These are phyloP conservation scores for Daphne laureola DNA, from an alignment of 441 rosid species.

Conservation along the genomic window DNA sequence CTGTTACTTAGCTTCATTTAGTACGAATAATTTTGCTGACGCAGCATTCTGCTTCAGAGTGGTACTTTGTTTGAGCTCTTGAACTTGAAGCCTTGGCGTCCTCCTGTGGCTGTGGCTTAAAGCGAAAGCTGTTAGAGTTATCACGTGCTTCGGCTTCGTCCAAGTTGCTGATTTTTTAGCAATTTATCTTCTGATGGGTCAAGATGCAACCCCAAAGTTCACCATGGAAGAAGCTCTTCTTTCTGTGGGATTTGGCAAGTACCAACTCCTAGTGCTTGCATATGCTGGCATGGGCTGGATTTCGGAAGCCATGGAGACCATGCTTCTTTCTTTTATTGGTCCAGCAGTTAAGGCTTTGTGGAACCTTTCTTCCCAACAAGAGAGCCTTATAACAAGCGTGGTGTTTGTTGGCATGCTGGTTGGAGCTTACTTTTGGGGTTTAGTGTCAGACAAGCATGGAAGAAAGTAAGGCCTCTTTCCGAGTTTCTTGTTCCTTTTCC, in stretches of 20 bases:
- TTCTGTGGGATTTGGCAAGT: slow-evolving; percentile 72
- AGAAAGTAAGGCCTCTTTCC: slow-evolving; percentile 39
- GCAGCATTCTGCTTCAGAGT: too few species aligned
- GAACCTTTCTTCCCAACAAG: slow-evolving; percentile 60
- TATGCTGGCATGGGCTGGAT: slow-evolving; percentile 88
- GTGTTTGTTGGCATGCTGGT: slow-evolving; percentile 82
- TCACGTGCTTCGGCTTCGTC: too few species aligned
- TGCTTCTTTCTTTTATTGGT: slow-evolving; percentile 86
- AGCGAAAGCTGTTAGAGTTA: too few species aligned
- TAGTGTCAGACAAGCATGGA: slow-evolving; percentile 72
- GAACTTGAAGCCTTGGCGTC: too few species aligned
- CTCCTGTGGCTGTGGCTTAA: too few species aligned
- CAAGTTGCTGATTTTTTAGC: too few species aligned
- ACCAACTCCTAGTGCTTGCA: slow-evolving; percentile 53
- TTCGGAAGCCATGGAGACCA: slow-evolving; percentile 92
- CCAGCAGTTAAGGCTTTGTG: slow-evolving; percentile 66
- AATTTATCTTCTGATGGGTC: slow-evolving; percentile 23
- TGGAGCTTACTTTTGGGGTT: slow-evolving; percentile 83
- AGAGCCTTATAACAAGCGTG: slow-evolving; percentile 58
- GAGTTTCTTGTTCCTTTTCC: neutral
- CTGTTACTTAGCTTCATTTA: too few species aligned
- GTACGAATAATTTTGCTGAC: too few species aligned
- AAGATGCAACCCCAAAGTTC: slow-evolving; percentile 30
- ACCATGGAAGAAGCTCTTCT: slow-evolving; percentile 75
- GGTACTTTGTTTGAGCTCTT: too few species aligned